Evolutionary conservation across 305 asterid species (phyloP).

Genomic region (Fraxinus nigra): DNA sequence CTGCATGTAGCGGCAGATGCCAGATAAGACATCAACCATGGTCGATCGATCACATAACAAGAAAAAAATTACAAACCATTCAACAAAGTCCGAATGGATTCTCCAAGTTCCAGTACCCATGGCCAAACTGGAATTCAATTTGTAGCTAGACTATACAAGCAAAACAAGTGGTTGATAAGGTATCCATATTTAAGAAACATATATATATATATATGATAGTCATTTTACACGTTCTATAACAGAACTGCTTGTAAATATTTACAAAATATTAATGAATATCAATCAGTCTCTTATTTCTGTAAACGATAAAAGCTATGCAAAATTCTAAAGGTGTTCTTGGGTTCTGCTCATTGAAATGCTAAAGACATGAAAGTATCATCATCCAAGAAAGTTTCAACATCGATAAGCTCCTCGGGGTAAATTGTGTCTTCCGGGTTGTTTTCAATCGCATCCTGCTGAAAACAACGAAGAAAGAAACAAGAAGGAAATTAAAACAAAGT

Average conservation of each 20-base stretch:
- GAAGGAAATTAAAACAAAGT: not conserved
- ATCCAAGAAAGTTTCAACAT: slow-evolving; percentile 56
- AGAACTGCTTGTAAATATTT: not conserved
- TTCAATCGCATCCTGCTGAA: slow-evolving; percentile 44
- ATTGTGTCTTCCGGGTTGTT: slow-evolving; percentile 36
- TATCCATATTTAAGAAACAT: not conserved
- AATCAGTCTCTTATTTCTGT: not conserved
- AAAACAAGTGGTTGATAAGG: not conserved
- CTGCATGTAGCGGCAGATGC: no score
- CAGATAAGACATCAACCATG: no score
- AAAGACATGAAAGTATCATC: slow-evolving; percentile 85
- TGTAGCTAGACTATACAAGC: not conserved
- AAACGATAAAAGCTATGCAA: not conserved
- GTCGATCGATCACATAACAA: no score
- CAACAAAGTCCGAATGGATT: not conserved
- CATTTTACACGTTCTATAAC: not conserved
- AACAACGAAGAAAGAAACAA: not conserved
- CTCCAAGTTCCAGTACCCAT: not conserved
- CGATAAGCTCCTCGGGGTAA: slow-evolving; percentile 55
- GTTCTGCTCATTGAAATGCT: slow-evolving; percentile 51
- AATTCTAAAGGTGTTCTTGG: not conserved
- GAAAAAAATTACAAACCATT: not conserved
- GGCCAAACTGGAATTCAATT: not conserved
- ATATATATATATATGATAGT: not conserved
- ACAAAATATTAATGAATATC: not conserved